Evolutionary conservation across 2,329 filamentous ascomycete species (phyloP).

Genomic region (Fusarium chuoi): DNA sequence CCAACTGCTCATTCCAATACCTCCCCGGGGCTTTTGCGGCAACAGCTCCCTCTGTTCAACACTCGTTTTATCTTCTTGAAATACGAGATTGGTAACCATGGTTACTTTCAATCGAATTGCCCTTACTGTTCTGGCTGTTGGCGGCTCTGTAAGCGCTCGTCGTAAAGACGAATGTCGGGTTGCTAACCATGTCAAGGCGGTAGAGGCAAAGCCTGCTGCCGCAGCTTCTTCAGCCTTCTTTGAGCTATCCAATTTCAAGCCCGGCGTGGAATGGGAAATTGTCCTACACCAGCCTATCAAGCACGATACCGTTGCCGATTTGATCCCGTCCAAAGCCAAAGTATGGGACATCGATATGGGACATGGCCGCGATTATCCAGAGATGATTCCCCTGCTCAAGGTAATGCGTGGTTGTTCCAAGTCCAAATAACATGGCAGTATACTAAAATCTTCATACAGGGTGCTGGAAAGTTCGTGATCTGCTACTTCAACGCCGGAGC

Average conservation of each 20-base stretch:
- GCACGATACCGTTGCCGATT: conserved; percentile 36
- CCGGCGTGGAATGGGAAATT: conserved; percentile 47
- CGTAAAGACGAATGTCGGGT: conserved; percentile 13
- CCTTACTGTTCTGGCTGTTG: conserved; percentile 28
- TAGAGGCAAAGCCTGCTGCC: conserved; percentile 3
- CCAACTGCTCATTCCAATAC: not conserved
- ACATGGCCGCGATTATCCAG: conserved; percentile 40
- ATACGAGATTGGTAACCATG: conserved; percentile 20
- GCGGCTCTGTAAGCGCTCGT: conserved; percentile 23
- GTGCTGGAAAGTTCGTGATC: conserved; percentile 46
- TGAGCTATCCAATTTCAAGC: conserved; percentile 37
- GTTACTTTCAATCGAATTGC: conserved; percentile 24
- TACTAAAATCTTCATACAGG: conserved; percentile 6
- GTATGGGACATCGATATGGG: conserved; percentile 49
- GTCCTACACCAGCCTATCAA: conserved; percentile 46
- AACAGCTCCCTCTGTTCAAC: not conserved
- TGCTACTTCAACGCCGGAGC: conserved; percentile 51
- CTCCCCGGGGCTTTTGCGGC: not conserved
- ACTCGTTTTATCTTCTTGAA: not conserved
- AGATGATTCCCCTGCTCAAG: conserved; percentile 46
- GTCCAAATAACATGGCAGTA: not conserved
- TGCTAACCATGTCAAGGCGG: conserved; percentile 1
- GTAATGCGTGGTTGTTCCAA: conserved; percentile 12
- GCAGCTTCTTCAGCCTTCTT: not conserved
- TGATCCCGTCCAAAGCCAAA: conserved; percentile 42